Percentiles rank a stretch among this genome's conserved stretches.
phyloP scores from a whole-genome alignment of 2,329 filamentous ascomycete species.

The Fusarium succisae region DNA sequence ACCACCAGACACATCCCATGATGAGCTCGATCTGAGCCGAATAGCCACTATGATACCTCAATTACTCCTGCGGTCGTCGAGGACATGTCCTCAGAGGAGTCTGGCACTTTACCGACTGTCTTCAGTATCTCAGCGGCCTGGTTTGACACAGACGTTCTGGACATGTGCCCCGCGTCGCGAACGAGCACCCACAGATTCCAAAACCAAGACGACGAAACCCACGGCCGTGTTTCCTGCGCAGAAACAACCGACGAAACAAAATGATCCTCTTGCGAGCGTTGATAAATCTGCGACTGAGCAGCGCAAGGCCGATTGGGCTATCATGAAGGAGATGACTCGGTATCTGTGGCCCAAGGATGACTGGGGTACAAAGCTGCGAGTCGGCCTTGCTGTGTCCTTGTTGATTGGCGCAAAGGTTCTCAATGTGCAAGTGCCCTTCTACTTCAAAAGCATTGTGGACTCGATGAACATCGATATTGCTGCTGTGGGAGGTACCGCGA shows the following conservation, averaged over 20 bases:
- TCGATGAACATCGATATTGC: slow-evolving; percentile 96
- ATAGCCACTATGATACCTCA: slow-evolving; percentile 49
- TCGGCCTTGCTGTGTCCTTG: slow-evolving; percentile 83
- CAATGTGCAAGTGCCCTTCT: slow-evolving; percentile 98
- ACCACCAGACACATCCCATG: slow-evolving; percentile 35
- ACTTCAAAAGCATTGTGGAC: slow-evolving; percentile 98
- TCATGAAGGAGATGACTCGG: slow-evolving; percentile 96
- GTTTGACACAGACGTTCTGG: slow-evolving; percentile 44
- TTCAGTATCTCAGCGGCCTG: slow-evolving; percentile 42
- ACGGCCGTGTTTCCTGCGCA: slow-evolving; percentile 30
- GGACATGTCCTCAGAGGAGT: slow-evolving; percentile 46
- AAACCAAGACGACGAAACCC: slow-evolving; percentile 35
- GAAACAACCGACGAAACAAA: slow-evolving; percentile 32
- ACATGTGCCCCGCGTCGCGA: slow-evolving; percentile 45
- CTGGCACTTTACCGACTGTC: slow-evolving; percentile 41
- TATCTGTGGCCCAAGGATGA: slow-evolving; percentile 96
- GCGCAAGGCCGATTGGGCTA: slow-evolving; percentile 96
- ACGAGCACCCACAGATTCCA: slow-evolving; percentile 33
- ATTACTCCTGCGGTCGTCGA: slow-evolving; percentile 46
- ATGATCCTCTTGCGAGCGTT: slow-evolving; percentile 46
- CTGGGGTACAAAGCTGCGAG: slow-evolving; percentile 76
- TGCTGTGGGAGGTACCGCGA: slow-evolving; percentile 86
- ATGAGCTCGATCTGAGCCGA: slow-evolving; percentile 42
- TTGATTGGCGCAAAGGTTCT: slow-evolving; percentile 91
- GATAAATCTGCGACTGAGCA: slow-evolving; percentile 79